Evolutionary conservation across 495 filamentous ascomycete species (phyloP), one percentile per base, ranked within the genome.

Genomic region (Trichocladium uniseriatum): DNA sequence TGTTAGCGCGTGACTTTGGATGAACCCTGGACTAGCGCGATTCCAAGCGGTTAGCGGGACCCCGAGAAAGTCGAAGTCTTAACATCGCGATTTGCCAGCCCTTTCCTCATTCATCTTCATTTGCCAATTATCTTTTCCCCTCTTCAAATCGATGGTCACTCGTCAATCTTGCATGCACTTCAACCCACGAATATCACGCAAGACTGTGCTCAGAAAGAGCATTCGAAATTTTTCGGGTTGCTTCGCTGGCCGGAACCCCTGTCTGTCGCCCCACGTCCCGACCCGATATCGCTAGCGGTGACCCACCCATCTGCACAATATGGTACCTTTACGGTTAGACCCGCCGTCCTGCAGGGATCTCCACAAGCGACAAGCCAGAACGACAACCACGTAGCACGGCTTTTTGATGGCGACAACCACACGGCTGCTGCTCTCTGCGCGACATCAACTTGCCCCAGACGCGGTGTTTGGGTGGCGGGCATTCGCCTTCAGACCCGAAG

Each of bases 381-480:
- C n/a, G 65, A 52, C 60, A 65, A 61, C 65, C 68, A 71, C 68
- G 68, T 71, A 66, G 68, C 68, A 64, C 54, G n/a, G n/a, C 3
- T 27, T 8, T 27, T 27, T 27, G 24, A 3, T 3, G 8, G 4
- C 8, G 24, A 27, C 24, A 27, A n/a, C 24, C 24, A 27, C 24
- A 27, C 24, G 24, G 24, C 3, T 4, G 24, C 24, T 27, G 3
- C 24, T 3, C 24, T 4, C 4, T 27, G 3, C 24, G 24, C 24
- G 8, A 8, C 21, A 18, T 22, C 42, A 31, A 11, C 10, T 46
- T 34, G 37, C 31, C 38, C 39, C 45, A n/a, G 24, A 3, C 8
- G 24, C 24, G 24, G 24, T 8, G 4, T 27, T 3, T 3, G 24
- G 8, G 24, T 4, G 32, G 32, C 10, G 32, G 32, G 32, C 32